These are phyloP conservation scores for Epicoccum sorghinum DNA, from an alignment of 2,329 filamentous ascomycete genomes.

Conservation along the genomic window DNA sequence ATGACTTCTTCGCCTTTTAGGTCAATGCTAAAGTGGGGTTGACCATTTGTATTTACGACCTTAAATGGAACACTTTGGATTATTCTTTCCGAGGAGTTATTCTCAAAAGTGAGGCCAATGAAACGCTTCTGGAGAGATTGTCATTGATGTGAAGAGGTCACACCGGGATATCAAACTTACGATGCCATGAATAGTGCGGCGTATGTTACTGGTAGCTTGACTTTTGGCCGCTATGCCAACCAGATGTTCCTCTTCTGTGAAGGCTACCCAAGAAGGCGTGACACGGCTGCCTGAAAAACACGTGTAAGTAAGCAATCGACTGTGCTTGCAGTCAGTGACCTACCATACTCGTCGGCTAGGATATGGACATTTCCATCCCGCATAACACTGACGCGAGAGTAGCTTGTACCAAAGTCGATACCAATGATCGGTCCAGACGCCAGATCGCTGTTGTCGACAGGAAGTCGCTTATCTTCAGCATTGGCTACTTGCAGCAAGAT, in stretches of 20 bases:
- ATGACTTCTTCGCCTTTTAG: conserved; percentile 69
- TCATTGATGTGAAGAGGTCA: conserved; percentile 21
- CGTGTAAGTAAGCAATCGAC: conserved; percentile 16
- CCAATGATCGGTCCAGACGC: conserved; percentile 61
- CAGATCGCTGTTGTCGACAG: conserved; percentile 66
- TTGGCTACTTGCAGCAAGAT: conserved; percentile 78
- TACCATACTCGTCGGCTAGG: conserved; percentile 52
- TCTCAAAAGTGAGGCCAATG: conserved; percentile 58
- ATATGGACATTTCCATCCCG: conserved; percentile 52
- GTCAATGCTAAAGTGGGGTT: conserved; percentile 81
- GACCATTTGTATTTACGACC: conserved; percentile 85
- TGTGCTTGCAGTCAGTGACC: conserved; percentile 27
- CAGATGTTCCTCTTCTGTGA: conserved; percentile 94
- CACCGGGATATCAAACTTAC: conserved; percentile 25
- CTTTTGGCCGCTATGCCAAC: conserved; percentile 81
- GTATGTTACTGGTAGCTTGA: conserved; percentile 56
- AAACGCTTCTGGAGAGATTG: conserved; percentile 53
- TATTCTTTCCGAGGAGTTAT: conserved; percentile 81
- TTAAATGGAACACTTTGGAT: conserved; percentile 99
- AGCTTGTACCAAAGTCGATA: conserved; percentile 93
- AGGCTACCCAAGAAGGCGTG: conserved; percentile 80
- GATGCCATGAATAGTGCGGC: conserved; percentile 56
- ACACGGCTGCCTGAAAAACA: conserved; percentile 46
- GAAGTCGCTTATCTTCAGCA: conserved; percentile 71
- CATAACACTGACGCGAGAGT: conserved; percentile 86